A percentile compares a stretch with the other conserved stretches of the same genome.
phyloP scores from a whole-genome alignment of 2,329 filamentous ascomycete species.

The Hypoxylon sp. region DNA sequence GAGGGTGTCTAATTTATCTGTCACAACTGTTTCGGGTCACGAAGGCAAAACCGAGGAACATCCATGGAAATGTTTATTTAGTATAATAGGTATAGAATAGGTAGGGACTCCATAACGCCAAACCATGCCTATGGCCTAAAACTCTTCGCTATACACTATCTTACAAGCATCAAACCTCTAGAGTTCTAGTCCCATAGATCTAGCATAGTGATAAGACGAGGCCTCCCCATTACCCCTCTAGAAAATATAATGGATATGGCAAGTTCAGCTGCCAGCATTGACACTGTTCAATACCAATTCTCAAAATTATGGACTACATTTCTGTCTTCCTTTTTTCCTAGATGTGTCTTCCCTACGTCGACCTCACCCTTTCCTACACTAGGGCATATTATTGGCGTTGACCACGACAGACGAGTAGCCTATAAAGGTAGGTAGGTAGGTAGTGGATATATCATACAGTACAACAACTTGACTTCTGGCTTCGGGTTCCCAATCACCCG shows the following conservation, averaged over 20 bases:
- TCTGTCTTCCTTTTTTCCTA: slow-evolving; percentile 9
- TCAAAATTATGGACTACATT: slow-evolving; percentile 37
- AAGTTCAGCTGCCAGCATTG: background rate
- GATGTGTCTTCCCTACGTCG: slow-evolving; percentile 14
- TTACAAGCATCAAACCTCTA: too few relatives aligned
- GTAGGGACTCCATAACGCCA: too few relatives aligned
- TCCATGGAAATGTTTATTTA: too few relatives aligned
- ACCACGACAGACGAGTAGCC: slow-evolving; percentile 13
- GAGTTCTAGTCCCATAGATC: too few relatives aligned
- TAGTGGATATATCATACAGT: slow-evolving; percentile 35
- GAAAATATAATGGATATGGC: background rate
- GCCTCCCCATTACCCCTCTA: background rate
- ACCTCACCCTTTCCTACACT: slow-evolving; percentile 1
- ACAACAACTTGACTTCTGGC: slow-evolving; percentile 7
- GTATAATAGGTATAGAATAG: too few relatives aligned
- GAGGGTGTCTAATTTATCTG: background rate
- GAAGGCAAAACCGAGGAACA: too few relatives aligned
- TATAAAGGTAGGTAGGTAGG: slow-evolving; percentile 25
- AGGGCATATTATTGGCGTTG: slow-evolving; percentile 10
- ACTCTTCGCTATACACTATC: too few relatives aligned
- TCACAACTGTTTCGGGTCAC: too few relatives aligned
- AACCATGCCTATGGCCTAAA: too few relatives aligned
- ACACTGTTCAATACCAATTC: slow-evolving; percentile 32
- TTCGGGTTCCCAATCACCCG: background rate
- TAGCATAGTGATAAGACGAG: too few relatives aligned